phyloP scores from a whole-genome alignment of 2,329 filamentous ascomycete genomes.

The Diatrype stigma region DNA sequence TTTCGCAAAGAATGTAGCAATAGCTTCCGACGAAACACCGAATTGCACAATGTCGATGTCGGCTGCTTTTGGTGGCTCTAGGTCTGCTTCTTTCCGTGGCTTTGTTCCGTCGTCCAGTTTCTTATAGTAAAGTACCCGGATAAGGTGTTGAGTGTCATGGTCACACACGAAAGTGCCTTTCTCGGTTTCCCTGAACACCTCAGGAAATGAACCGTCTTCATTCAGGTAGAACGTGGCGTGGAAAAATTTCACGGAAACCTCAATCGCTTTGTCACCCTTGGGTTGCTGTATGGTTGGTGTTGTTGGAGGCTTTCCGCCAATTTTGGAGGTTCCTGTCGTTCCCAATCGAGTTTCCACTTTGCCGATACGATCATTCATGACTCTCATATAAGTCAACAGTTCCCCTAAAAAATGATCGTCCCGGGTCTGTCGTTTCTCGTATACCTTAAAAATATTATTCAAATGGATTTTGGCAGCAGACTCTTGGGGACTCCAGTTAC shows the following conservation, averaged over 20 bases:
- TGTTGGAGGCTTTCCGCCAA: too few species aligned
- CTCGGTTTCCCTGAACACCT: not conserved
- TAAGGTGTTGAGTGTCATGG: constrained; percentile 2
- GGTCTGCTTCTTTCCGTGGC: not conserved
- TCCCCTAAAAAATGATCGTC: too few species aligned
- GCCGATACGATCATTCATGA: too few species aligned
- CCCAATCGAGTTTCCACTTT: too few species aligned
- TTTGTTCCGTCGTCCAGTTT: not conserved
- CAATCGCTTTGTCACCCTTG: not conserved
- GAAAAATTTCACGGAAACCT: not conserved
- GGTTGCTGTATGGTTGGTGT: too few species aligned
- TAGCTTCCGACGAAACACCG: not conserved
- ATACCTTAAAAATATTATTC: too few species aligned
- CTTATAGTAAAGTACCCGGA: constrained; percentile 5
- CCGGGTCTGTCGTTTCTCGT: too few species aligned
- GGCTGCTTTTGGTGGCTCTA: not conserved
- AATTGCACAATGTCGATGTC: constrained; percentile 6
- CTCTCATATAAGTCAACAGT: too few species aligned
- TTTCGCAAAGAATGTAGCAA: not conserved
- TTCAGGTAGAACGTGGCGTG: not conserved
- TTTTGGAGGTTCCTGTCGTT: too few species aligned
- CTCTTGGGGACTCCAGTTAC: too few species aligned
- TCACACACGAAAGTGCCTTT: not conserved
- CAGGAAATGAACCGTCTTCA: not conserved
- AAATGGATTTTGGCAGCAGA: too few species aligned